phyloP scores from a whole-genome alignment of 2,329 filamentous ascomycete species.

The Monosporascus sp. region DNA sequence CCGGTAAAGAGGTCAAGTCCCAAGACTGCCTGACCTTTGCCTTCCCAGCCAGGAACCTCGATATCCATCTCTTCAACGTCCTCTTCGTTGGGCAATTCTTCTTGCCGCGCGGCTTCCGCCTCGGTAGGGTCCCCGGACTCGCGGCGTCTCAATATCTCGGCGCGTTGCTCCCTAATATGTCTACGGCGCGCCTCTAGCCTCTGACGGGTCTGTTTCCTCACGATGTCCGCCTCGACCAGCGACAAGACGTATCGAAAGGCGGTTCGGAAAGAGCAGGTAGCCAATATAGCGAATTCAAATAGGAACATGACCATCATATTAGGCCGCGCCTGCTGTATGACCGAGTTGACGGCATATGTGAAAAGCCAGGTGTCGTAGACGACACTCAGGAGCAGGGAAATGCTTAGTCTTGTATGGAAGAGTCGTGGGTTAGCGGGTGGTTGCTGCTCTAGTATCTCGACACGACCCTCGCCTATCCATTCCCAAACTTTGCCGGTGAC shows the following conservation, averaged over 20 bases:
- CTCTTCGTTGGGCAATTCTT: conserved; percentile 57
- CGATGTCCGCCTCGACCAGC: conserved; percentile 69
- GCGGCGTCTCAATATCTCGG: conserved; percentile 44
- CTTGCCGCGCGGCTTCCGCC: conserved; percentile 40
- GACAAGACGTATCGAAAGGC: conserved; percentile 72
- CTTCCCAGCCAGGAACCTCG: conserved; percentile 93
- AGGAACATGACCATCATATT: conserved; percentile 99
- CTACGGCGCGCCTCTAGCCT: conserved; percentile 62
- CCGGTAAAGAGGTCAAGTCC: conserved; percentile 79
- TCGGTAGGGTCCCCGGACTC: conserved; percentile 40
- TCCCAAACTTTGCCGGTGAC: conserved; percentile 96
- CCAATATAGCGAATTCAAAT: conserved; percentile 90
- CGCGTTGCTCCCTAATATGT: conserved; percentile 58
- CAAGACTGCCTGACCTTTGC: conserved; percentile 89
- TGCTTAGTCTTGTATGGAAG: conserved; percentile 77
- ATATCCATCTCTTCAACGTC: conserved; percentile 90
- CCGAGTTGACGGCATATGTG: conserved; percentile 72
- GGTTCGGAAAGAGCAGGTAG: conserved; percentile 75
- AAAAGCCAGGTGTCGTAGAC: conserved; percentile 76
- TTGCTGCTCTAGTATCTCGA: conserved; percentile 93
- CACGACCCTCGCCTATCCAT: conserved; percentile 93
- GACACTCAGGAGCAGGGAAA: conserved; percentile 74
- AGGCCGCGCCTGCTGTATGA: conserved; percentile 81
- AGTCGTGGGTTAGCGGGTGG: conserved; percentile 81
- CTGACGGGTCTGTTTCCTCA: conserved; percentile 65